A percentile compares a stretch with the other conserved stretches of the same genome.
These are phyloP conservation scores for Daldinia sp. DNA, from an alignment of 2,329 filamentous ascomycete species.

Conservation along the genomic window DNA sequence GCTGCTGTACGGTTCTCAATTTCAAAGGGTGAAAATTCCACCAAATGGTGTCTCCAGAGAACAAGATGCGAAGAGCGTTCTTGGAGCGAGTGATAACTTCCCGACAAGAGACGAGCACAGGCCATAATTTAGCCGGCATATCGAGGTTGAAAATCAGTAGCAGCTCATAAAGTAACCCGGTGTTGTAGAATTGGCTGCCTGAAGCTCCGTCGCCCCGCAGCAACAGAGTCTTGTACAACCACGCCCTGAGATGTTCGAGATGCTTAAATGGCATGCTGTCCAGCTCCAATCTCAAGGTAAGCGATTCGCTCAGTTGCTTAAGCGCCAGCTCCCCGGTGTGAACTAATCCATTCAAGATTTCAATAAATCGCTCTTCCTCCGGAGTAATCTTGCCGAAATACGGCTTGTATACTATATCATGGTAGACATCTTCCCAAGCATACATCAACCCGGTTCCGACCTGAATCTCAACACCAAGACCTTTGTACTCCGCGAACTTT, in stretches of 20 bases:
- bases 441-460: background rate
- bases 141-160: background rate
- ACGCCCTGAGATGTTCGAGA: background rate
- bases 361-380: background rate
- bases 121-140: too few species aligned
- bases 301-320: background rate
- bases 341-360: background rate
- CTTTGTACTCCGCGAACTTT: background rate
- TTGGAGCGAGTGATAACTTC: too few species aligned
- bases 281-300: background rate
- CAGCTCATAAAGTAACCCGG: background rate
- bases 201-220: background rate
- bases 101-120: too few species aligned
- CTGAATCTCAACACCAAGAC: background rate
- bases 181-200: background rate
- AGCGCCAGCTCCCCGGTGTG: background rate
- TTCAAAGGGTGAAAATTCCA: too few species aligned
- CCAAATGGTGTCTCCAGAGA: too few species aligned
- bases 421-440: background rate
- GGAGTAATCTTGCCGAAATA: too few species aligned
- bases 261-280: background rate
- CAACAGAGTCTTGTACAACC: background rate
- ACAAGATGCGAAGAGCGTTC: too few species aligned
- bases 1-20: too few species aligned
- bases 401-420: too few species aligned